phyloP scores from a whole-genome alignment of 2,329 filamentous ascomycete genomes.

The Coniochaeta hoffmannii region DNA sequence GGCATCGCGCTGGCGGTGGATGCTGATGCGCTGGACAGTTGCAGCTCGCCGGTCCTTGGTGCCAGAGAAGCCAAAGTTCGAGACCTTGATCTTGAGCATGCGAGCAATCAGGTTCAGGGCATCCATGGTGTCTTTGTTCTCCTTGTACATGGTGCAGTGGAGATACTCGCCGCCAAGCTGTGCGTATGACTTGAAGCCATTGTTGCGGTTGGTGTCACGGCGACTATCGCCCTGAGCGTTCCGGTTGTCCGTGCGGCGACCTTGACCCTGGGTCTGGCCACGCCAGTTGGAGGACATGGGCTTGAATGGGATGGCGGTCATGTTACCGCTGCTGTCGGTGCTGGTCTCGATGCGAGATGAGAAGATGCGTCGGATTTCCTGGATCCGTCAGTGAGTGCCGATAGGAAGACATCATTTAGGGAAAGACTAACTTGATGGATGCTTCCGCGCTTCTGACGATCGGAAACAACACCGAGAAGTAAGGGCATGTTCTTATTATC shows the following conservation, averaged over 20 bases:
- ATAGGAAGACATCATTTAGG: neutral
- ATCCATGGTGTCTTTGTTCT: slow-evolving; percentile 96
- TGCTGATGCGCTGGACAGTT: slow-evolving; percentile 75
- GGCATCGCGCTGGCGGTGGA: slow-evolving; percentile 41
- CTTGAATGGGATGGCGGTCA: slow-evolving; percentile 55
- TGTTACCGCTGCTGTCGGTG: slow-evolving; percentile 51
- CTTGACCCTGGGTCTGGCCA: slow-evolving; percentile 9
- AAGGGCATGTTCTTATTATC: slow-evolving; percentile 7
- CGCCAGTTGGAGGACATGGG: slow-evolving; percentile 31
- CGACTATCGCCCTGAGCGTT: slow-evolving; percentile 11
- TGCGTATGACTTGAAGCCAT: slow-evolving; percentile 13
- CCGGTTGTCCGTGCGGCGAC: slow-evolving; percentile 1
- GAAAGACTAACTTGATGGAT: slow-evolving; percentile 38
- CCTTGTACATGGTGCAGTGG: slow-evolving; percentile 90
- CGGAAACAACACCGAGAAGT: slow-evolving; percentile 26
- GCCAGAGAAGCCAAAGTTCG: slow-evolving; percentile 69
- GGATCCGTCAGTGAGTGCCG: slow-evolving; percentile 11
- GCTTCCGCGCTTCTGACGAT: slow-evolving; percentile 35
- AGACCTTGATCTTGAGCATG: slow-evolving; percentile 64
- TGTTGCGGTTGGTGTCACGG: slow-evolving; percentile 12
- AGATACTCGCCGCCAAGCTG: slow-evolving; percentile 62
- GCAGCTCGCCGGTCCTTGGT: slow-evolving; percentile 87
- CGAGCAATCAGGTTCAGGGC: slow-evolving; percentile 70
- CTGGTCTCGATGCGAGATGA: slow-evolving; percentile 67
- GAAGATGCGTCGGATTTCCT: slow-evolving; percentile 71